Evolutionary conservation across 805 yeast genomes (phyloP).

Genomic region (Lipomyces orientalis): DNA sequence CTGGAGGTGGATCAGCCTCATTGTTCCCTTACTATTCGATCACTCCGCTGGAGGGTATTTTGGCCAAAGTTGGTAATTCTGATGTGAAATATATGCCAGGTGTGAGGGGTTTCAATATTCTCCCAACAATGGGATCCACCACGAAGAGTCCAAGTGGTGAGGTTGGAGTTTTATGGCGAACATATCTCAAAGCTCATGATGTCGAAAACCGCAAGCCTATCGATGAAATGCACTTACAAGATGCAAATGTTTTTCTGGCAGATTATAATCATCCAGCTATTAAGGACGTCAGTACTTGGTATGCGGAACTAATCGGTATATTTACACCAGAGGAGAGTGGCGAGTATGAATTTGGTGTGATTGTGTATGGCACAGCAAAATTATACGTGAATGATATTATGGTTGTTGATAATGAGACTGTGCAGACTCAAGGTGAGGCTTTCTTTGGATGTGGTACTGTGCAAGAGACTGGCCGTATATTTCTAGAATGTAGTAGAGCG

Average conservation of each 20-base stretch:
- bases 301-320: conserved; percentile 53
- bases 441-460: conserved; percentile 63
- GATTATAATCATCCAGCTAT: no score
- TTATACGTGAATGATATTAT: conserved; percentile 58
- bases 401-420: conserved; percentile 61
- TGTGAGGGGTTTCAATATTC: no score
- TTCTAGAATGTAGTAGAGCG: conserved; percentile 52
- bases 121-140: conserved; percentile 13
- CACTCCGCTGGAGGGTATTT: conserved; percentile 26
- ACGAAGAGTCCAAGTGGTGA: no score
- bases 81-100: no score
- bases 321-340: conserved; percentile 57
- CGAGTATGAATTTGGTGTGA: conserved; percentile 58
- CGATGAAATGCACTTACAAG: no score
- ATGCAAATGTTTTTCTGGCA: no score
- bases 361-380: conserved; percentile 61
- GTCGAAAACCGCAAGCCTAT: no score
- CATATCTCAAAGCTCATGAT: no score
- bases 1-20: conserved; percentile 34
- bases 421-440: conserved; percentile 56
- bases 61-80: neutral
- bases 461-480: conserved; percentile 52
- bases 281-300: conserved; percentile 41
- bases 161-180: no score
- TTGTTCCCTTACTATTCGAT: conserved; percentile 24